Percentiles rank a stretch among this genome's conserved stretches.
phyloP scores from a whole-genome alignment of 2,329 filamentous ascomycete species.

The Pseudopyrenochaeta lycopersici region DNA sequence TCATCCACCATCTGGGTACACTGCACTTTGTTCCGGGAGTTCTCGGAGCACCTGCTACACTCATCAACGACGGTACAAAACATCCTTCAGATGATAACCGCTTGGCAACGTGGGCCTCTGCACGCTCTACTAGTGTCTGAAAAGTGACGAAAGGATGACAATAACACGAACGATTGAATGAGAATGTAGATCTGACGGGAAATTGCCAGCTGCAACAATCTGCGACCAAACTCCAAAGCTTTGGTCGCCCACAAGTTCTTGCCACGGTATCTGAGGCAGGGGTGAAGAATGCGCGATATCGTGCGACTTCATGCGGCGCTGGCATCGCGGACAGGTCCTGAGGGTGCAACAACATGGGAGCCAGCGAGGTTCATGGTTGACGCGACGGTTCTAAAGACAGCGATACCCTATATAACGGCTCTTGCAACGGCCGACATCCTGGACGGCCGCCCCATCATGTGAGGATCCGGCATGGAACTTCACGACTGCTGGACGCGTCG shows the following conservation, averaged over 20 bases:
- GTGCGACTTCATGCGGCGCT: slow-evolving; percentile 8
- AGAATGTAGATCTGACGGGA: slow-evolving; percentile 3
- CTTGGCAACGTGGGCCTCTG: slow-evolving; percentile 14
- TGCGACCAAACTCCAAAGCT: neutral
- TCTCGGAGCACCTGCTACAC: neutral
- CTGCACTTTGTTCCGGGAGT: neutral
- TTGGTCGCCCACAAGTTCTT: neutral
- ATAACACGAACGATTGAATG: slow-evolving; percentile 2
- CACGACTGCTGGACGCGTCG: slow-evolving; percentile 9
- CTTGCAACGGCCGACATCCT: neutral
- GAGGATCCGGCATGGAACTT: slow-evolving; percentile 16
- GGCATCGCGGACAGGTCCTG: slow-evolving; percentile 6
- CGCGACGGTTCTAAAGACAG: neutral
- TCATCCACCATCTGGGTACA: neutral
- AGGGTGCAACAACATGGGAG: neutral
- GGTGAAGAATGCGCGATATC: neutral
- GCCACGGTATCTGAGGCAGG: neutral
- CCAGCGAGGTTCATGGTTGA: neutral
- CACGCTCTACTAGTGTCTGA: slow-evolving; percentile 1
- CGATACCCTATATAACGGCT: slow-evolving; percentile 6
- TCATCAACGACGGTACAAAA: slow-evolving; percentile 6
- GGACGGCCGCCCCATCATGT: slow-evolving; percentile 5
- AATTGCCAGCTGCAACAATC: slow-evolving; percentile 9
- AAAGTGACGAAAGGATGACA: slow-evolving; percentile 9
- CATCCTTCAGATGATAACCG: neutral